A percentile compares a stretch with the other conserved stretches of the same genome.
phyloP scores from a whole-genome alignment of 345 rosid species.

The Bruguiera parviflora region DNA sequence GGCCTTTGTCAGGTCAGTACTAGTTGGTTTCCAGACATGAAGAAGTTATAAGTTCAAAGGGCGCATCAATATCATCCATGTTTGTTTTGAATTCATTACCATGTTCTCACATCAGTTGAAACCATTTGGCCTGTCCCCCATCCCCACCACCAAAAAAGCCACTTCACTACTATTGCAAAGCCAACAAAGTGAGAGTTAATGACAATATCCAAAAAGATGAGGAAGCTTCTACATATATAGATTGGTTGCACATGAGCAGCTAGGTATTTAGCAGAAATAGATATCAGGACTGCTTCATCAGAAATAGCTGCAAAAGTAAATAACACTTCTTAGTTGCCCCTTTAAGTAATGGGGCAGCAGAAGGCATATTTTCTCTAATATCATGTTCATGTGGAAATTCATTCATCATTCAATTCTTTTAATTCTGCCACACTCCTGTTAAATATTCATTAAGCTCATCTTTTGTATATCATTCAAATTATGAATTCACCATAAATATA shows the following conservation, averaged over 20 bases:
- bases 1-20: no score
- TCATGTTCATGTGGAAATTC: not conserved
- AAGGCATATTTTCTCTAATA: not conserved
- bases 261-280: not conserved
- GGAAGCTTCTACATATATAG: not conserved
- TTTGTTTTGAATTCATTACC: not conserved
- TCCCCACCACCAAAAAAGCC: not conserved
- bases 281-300: not conserved
- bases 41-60: no score
- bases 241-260: not conserved
- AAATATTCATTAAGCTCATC: no score
- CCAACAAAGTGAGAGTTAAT: not conserved
- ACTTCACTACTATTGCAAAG: not conserved
- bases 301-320: not conserved
- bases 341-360: not conserved
- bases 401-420: no score
- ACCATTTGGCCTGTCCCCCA: not conserved
- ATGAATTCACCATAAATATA: no score
- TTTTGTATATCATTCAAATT: no score
- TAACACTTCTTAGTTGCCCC: not conserved
- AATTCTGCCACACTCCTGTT: no score
- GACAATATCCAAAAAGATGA: not conserved
- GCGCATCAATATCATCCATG: no score
- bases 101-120: not conserved
- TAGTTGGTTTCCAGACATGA: no score